Base-by-base conservation (phyloP, 2,329 filamentous ascomycete species). In the Aspergillus hiratsukae region DNA sequence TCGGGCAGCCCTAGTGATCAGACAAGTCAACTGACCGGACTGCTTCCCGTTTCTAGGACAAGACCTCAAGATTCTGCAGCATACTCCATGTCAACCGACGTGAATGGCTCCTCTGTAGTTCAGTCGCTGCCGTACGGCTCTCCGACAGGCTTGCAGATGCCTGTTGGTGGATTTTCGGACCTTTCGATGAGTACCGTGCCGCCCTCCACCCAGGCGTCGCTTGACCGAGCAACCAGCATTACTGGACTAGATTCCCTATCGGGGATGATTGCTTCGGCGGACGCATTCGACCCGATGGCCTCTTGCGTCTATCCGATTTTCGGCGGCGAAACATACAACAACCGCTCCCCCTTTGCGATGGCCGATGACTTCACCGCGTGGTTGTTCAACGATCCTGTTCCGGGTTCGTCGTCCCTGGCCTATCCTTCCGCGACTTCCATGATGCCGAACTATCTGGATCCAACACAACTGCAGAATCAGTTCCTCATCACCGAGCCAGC, bases 341-440 rank as follows among this genome's bases (percentile, higher is more conserved):
- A 89, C 64, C 89, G 93, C 56, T 96, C 91, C 2, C 91, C 93
- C 0, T 93, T 93, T 69, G 87, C 88, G 8, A 89, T 95, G 77
- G 88, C 90, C 0, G 90, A 95, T 68, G 91, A 96, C 67, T 94
- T 94, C 66, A 87, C 92, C 61, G 87, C 88, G 4, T 96, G 89
- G 80, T 74, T 95, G 27, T 95, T 95, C 74, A 92, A 89, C 68
- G 86, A 86, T 37, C 81, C 82, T 19, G 77, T 82, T 17, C 77
- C 83, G 29, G 80, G 82, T 27, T 77, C 75, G 11, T 82, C 83
- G 2, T 75, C 79, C 7, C 76, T 84, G 63, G 78, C 76, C 19
- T 82, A 81, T 55, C 66, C 69, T 7, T 59, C 72, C 14, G 59
- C 69, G 40, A 62, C 75, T 25, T 69, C 75, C 35, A 76, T 78